These are phyloP conservation scores for Kwoniella newhampshirensis DNA, from an alignment of 768 basidiomycete genomes.

Conservation along the genomic window DNA sequence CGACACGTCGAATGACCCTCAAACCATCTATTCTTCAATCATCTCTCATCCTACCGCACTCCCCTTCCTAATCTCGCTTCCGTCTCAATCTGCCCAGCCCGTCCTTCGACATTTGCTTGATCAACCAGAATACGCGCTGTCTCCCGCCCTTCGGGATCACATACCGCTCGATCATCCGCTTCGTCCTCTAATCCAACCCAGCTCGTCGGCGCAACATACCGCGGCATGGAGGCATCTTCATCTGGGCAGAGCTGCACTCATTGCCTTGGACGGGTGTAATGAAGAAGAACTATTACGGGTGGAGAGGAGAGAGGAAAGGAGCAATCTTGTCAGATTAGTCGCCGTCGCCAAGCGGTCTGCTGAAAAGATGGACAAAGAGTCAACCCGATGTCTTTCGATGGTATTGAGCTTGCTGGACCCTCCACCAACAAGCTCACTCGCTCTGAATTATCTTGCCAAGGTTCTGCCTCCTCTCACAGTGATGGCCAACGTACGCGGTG, in stretches of 20 bases:
- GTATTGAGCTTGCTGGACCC: constrained; percentile 27
- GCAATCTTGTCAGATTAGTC: constrained; percentile 24
- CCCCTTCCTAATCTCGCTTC: no score
- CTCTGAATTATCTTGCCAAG: constrained; percentile 10
- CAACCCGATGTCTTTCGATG: constrained; percentile 5
- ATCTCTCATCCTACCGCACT: no score
- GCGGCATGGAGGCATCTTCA: constrained; percentile 27
- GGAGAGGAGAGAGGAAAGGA: constrained; percentile 12
- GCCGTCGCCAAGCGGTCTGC: constrained; percentile 7
- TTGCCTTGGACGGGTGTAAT: constrained; percentile 6
- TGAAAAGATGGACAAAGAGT: constrained; percentile 4
- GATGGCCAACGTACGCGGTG: background rate
- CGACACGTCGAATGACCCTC: background rate
- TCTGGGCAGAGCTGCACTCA: constrained; percentile 13
- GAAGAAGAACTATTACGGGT: constrained; percentile 16
- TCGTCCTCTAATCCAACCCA: background rate
- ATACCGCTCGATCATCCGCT: constrained; percentile 26
- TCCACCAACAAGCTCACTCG: background rate
- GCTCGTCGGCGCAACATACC: background rate
- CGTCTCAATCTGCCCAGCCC: background rate
- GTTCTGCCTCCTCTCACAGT: constrained; percentile 18
- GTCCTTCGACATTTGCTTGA: constrained; percentile 7
- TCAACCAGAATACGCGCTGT: constrained; percentile 17
- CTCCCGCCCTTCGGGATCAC: constrained; percentile 14
- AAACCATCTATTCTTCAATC: background rate